Evolutionary conservation across 176 grass and related monocot species (phyloP), one percentile per base, ranked within the genome.

Genomic region (Aegilops sharonensis): DNA sequence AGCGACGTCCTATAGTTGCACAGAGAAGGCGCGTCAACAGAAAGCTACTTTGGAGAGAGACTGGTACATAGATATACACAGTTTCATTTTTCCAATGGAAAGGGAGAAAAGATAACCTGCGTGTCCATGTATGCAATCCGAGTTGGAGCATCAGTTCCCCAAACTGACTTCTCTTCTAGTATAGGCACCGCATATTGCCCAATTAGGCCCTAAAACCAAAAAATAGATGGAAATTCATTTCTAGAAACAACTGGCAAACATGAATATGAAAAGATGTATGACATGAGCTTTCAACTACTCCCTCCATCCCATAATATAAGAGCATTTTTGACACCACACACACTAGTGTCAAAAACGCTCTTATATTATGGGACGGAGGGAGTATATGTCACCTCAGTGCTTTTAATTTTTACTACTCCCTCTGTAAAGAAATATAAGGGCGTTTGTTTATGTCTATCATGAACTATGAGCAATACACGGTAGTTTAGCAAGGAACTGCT

Each of bases 161-260:
- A 98, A 39, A 98, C 97, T 20, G 97, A 98, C 72, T 98, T 98
- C 82, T 98, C 93, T 92, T 98, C 94, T 84, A 98, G 84, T 88
- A 98, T 98, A 78, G 96, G 96, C 68, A 98, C 96, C 77, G 96
- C 96, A 90, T 98, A 98, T 83, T 98, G 96, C 84, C 96, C 96
- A 65, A 98, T 98, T 42, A 98, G 87, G 11, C 96, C 96, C 96
- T 98, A 64, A 17, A 77, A 85, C n/a, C 20, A 88, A 81, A 3
- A 30, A 70, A 54, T 81, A 42, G 23, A 76, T 17, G 43, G 25
- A 54, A 89, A 84, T 62, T 90, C 40, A 68, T 80, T 84, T 75
- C 27, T 68, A 39, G 21, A 52, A 79, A 91, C 25, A 67, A 69
- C 14, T 11, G 10, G 60, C 8, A 37, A 67, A 80, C n/a, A 90